These are phyloP conservation scores for Blumeria graminis DNA, from an alignment of 2,329 filamentous ascomycete genomes.

Conservation along the genomic window DNA sequence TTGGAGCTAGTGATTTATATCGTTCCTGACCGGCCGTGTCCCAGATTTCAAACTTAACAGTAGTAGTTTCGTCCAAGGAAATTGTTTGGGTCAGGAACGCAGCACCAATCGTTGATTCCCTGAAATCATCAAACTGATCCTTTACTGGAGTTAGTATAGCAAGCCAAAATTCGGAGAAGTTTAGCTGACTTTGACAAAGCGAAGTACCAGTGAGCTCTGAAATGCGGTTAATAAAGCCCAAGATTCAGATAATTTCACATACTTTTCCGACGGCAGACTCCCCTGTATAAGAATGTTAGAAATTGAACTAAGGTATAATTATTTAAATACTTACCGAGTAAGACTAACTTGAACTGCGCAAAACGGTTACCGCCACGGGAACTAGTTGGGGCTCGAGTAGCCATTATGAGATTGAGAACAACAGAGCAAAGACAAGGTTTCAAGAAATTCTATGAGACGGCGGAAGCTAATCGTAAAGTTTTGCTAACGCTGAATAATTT, in stretches of 20 bases:
- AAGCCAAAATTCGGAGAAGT: neutral
- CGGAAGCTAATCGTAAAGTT: no score
- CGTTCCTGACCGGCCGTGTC: conserved; percentile 95
- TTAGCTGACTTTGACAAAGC: conserved; percentile 79
- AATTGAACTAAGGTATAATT: neutral
- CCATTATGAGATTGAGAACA: conserved; percentile 32
- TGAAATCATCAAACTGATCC: conserved; percentile 85
- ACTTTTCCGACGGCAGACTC: conserved; percentile 99
- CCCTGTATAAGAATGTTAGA: conserved; percentile 32
- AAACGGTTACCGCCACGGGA: conserved; percentile 53
- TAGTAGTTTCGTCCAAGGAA: conserved; percentile 90
- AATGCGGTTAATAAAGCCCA: conserved; percentile 7
- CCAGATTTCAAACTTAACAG: conserved; percentile 99
- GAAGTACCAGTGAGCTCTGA: conserved; percentile 86
- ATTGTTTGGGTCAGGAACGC: conserved; percentile 98
- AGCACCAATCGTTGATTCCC: conserved; percentile 29
- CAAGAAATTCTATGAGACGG: no score
- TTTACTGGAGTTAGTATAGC: conserved; percentile 16
- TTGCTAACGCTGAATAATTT: no score
- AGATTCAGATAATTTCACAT: conserved; percentile 9
- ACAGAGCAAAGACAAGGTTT: no score
- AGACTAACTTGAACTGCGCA: conserved; percentile 95
- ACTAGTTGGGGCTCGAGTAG: conserved; percentile 48
- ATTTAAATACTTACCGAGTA: conserved; percentile 46
- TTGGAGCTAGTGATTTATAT: conserved; percentile 95